These are phyloP conservation scores for Paraconiothyrium brasiliense DNA, from an alignment of 2,329 filamentous ascomycete species.

Conservation along the genomic window DNA sequence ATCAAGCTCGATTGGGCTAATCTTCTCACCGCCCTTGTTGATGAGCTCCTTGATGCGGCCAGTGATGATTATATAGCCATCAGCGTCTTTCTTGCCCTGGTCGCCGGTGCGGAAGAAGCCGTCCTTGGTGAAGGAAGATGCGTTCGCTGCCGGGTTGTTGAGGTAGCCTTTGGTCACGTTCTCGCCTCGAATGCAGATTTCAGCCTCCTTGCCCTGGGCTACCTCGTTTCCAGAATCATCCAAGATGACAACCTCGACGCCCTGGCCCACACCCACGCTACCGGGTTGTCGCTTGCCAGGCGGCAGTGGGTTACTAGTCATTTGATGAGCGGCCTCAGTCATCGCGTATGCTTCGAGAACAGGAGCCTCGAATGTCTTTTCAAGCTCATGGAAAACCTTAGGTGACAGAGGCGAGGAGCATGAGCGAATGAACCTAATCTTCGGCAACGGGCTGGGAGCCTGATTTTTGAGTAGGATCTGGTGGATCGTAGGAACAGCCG, in stretches of 20 bases:
- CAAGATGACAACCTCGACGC: constrained; percentile 82
- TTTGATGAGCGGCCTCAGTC: constrained; percentile 89
- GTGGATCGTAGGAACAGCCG: constrained; percentile 91
- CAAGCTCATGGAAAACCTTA: constrained; percentile 81
- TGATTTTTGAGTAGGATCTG: constrained; percentile 84
- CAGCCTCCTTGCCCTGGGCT: constrained; percentile 74
- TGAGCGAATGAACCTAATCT: constrained; percentile 86
- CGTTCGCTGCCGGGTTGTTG: constrained; percentile 82
- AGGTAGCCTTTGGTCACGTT: constrained; percentile 88
- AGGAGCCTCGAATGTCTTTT: constrained; percentile 77
- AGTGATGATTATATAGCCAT: constrained; percentile 86
- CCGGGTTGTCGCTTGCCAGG: constrained; percentile 81
- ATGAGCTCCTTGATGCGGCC: constrained; percentile 95
- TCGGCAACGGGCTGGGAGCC: constrained; percentile 71
- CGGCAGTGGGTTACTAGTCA: constrained; percentile 72
- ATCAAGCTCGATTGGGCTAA: constrained; percentile 87
- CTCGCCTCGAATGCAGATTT: constrained; percentile 83
- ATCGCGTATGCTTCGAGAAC: constrained; percentile 92
- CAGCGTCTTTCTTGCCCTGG: constrained; percentile 80
- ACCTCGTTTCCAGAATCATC: constrained; percentile 74
- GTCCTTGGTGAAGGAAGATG: constrained; percentile 74
- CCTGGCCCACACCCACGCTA: constrained; percentile 83
- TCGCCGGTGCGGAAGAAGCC: constrained; percentile 91
- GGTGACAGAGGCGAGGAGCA: constrained; percentile 86
- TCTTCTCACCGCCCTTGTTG: constrained; percentile 91